Evolutionary conservation across 2,329 filamentous ascomycete genomes (phyloP).

Genomic region (Penicillium sp.): DNA sequence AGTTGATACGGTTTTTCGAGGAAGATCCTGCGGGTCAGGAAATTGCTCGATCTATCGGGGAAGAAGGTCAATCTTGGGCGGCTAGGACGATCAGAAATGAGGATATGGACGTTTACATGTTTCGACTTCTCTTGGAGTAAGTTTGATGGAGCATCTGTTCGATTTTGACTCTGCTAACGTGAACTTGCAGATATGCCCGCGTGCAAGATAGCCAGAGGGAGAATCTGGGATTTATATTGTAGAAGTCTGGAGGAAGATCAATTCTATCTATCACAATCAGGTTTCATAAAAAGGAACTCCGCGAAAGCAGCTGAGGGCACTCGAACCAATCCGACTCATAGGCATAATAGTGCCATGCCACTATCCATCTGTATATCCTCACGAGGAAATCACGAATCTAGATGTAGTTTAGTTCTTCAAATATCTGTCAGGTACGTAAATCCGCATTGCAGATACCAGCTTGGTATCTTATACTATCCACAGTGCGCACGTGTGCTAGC

Average conservation of each 20-base stretch:
- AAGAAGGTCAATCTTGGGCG: constrained; percentile 56
- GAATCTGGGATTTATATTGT: background rate
- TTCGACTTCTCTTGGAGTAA: constrained; percentile 55
- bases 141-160: background rate
- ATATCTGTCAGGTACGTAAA: no score
- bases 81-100: constrained; percentile 53
- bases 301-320: background rate
- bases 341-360: background rate
- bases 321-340: background rate
- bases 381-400: no score
- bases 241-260: background rate
- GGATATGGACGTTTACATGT: constrained; percentile 57
- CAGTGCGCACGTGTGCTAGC: no score
- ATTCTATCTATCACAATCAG: background rate
- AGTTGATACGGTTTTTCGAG: constrained; percentile 50
- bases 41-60: constrained; percentile 53
- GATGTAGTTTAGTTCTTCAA: no score
- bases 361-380: no score
- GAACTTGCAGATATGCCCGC: constrained; percentile 9
- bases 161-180: background rate
- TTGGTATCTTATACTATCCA: no score
- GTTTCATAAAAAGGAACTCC: background rate
- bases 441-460: no score
- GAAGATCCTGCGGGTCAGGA: constrained; percentile 47
- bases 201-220: constrained; percentile 11